Evolutionary conservation across 1,139 yeast genomes (phyloP), one percentile per base, ranked within the genome.

Genomic region (Blastobotrys petasosporus): DNA sequence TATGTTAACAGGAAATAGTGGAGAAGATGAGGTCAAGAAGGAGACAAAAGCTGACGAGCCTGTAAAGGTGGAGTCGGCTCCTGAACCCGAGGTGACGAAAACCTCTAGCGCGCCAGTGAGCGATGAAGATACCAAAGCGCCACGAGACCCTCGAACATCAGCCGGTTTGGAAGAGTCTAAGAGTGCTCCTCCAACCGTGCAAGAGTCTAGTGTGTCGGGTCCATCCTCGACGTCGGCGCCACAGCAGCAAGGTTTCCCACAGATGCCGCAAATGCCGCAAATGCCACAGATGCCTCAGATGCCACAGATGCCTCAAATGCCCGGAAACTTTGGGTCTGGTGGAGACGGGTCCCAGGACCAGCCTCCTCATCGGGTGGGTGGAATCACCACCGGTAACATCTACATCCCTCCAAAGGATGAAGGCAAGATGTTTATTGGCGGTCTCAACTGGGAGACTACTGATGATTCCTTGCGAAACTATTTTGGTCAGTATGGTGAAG

Each of bases 361-460:
- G 7, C 25, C 25, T 4, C 25, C 25, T 20, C 31, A 40, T 32
- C 38, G 33, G 37, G 49, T 44, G 3, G 63, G 55, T 56, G 68
- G 46, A 53, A 64, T 64, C 57, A 66, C 42, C 62, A 66, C 67
- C 48, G 73, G 65, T 55, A 69, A 62, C 61, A 66, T 63, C 56
- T 65, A 55, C 51, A 63, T 64, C 37, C 70, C 70, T 15, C 69
- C 70, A 34, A 66, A 67, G 51, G 68, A 63, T 46, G 82, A 62
- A 77, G 95, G 97, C 48, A 92, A 92, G 63, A 88, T 94, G 97
- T 92, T 92, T 63, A 81, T 92, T 64, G 99, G 99, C 54, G 99
- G 99, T 44, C 79, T 92, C 57, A 94, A 92, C 61, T 92, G 98
- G 98, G 98, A 92, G 61, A 92, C 99, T 28, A 83, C 94, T 7